phyloP scores from a whole-genome alignment of 176 grass and related monocot species.

The Phoenix dactylifera region DNA sequence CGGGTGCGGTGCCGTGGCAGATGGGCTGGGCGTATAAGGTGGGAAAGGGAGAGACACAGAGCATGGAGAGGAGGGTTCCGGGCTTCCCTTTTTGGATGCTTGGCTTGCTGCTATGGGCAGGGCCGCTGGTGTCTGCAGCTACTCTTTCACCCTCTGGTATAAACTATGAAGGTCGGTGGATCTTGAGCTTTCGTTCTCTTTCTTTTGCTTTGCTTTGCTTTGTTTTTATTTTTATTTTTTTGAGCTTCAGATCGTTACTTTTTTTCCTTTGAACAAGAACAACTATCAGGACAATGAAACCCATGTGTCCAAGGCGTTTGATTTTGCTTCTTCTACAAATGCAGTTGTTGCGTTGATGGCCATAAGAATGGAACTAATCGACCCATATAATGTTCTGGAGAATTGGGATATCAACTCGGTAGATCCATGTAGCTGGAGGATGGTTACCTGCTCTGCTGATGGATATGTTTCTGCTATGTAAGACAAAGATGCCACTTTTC shows the following conservation, averaged over 20 bases:
- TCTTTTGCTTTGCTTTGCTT: neutral
- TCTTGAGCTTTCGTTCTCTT: neutral
- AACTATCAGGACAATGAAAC: no score
- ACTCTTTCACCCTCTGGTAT: constrained; percentile 56
- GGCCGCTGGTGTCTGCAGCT: constrained; percentile 24
- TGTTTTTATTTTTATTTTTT: no score
- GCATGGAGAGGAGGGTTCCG: neutral
- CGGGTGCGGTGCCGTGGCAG: no score
- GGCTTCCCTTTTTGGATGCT: constrained; percentile 21
- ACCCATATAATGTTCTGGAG: constrained; percentile 40
- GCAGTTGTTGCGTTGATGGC: constrained; percentile 53
- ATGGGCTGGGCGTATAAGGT: no score
- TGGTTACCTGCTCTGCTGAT: constrained; percentile 42
- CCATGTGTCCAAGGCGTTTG: no score
- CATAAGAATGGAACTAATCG: constrained; percentile 42
- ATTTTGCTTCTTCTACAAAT: neutral
- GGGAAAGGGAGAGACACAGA: neutral
- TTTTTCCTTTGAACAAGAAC: no score
- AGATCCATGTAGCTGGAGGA: constrained; percentile 55
- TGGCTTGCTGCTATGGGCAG: constrained; percentile 17
- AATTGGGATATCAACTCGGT: constrained; percentile 55
- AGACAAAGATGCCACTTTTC: neutral
- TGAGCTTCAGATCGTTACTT: no score
- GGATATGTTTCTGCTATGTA: constrained; percentile 49
- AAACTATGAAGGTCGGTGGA: constrained; percentile 50